A percentile compares a stretch with the other conserved stretches of the same genome.
Evolutionary conservation across 305 asterid genomes (phyloP).

Genomic region (Solanum hybrid): DNA sequence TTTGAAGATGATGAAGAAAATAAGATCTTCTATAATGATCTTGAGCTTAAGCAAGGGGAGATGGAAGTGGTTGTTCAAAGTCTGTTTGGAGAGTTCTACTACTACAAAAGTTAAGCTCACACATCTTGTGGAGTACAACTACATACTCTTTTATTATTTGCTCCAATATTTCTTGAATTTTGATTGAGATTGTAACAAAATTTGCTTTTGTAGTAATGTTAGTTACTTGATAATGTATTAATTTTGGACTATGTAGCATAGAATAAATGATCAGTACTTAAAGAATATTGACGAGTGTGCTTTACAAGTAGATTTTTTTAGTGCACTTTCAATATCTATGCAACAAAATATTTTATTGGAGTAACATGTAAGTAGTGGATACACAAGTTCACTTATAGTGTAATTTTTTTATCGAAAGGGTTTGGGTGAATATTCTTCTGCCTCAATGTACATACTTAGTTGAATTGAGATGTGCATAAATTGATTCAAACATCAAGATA

Average conservation of each 20-base stretch:
- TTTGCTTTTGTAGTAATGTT: not conserved
- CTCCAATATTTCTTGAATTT: not conserved
- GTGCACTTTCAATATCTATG: not conserved
- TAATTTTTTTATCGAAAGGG: too few relatives aligned
- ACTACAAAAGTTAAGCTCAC: not conserved
- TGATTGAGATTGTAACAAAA: not conserved
- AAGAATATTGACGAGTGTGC: not conserved
- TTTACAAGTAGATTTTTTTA: not conserved
- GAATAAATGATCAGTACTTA: not conserved
- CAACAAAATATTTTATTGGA: too few relatives aligned
- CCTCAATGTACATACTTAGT: fast-evolving
- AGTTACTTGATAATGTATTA: not conserved
- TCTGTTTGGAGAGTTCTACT: not conserved
- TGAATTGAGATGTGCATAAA: too few relatives aligned
- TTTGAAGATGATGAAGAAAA: not conserved
- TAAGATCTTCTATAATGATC: not conserved
- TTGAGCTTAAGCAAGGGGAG: not conserved
- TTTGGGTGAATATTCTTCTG: too few relatives aligned
- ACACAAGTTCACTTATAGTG: fast-evolving
- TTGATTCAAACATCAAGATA: too few relatives aligned
- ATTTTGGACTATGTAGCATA: not conserved
- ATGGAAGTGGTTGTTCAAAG: not conserved
- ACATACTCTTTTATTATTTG: too few relatives aligned
- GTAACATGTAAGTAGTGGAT: not conserved
- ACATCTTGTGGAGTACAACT: not conserved